Conservation (phyloP, 176 grass and related monocot species). For the Cenchrus fungigraminus region DNA sequence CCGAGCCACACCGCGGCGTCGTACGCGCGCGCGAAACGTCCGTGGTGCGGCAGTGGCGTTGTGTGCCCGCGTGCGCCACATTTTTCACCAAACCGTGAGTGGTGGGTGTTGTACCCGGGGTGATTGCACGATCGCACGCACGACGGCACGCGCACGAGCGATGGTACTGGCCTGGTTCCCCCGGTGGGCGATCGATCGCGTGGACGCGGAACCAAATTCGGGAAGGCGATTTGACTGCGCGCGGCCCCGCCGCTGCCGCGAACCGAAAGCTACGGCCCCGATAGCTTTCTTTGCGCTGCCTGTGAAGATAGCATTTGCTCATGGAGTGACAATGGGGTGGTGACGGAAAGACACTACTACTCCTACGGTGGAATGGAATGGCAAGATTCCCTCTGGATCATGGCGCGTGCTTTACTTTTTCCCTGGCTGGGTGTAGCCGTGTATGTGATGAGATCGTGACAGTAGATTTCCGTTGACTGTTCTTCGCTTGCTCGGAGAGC, state of each 20-base stretch:
- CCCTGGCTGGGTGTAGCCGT: background rate
- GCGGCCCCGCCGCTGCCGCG: background rate
- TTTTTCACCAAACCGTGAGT: constrained; percentile 13
- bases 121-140: constrained; percentile 21
- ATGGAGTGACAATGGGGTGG: no score
- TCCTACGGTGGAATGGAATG: background rate
- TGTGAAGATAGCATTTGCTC: background rate
- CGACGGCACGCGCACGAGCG: background rate
- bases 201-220: constrained; percentile 19
- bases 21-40: background rate
- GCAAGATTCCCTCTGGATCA: background rate
- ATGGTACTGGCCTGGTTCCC: background rate
- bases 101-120: background rate
- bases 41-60: background rate
- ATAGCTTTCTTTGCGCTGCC: background rate
- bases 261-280: background rate
- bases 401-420: background rate
- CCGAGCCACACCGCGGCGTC: no score
- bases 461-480: background rate
- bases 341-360: background rate
- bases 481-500: background rate
- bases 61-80: background rate
- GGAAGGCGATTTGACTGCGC: background rate
- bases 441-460: background rate
- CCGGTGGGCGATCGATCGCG: background rate